These are phyloP conservation scores for Coniella lustricola DNA, from an alignment of 2,329 filamentous ascomycete genomes.

Conservation along the genomic window DNA sequence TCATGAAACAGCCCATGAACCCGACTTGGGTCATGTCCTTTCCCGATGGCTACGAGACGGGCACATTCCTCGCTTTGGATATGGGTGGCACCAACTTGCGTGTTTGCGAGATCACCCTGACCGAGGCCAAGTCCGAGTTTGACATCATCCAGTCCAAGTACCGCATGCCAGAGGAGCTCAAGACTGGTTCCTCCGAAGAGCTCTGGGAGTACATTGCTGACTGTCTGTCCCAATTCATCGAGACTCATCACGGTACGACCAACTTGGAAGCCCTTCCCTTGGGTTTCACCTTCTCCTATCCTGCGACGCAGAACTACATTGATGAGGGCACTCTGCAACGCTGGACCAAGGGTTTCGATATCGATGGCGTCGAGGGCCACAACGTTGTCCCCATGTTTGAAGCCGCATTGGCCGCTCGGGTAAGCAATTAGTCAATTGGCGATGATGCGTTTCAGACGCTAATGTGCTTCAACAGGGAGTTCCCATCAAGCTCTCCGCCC, in stretches of 20 bases:
- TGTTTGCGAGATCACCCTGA: slow-evolving; percentile 87
- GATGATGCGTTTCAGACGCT: slow-evolving; percentile 17
- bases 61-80: slow-evolving; percentile 82
- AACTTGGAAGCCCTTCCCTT: slow-evolving; percentile 62
- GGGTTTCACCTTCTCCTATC: slow-evolving; percentile 95
- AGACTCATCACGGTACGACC: slow-evolving; percentile 70
- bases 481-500: slow-evolving; percentile 83
- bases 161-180: slow-evolving; percentile 86
- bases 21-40: slow-evolving; percentile 92
- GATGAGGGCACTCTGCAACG: slow-evolving; percentile 87
- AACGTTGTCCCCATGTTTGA: slow-evolving; percentile 89
- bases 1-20: slow-evolving; percentile 75
- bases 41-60: slow-evolving; percentile 79
- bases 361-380: slow-evolving; percentile 80
- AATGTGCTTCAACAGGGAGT: slow-evolving; percentile 53
- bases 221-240: slow-evolving; percentile 83
- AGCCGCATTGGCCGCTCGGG: slow-evolving; percentile 62
- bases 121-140: slow-evolving; percentile 81
- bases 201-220: slow-evolving; percentile 95
- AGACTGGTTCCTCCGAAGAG: slow-evolving; percentile 75
- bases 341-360: slow-evolving; percentile 98
- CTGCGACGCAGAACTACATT: slow-evolving; percentile 86
- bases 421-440: slow-evolving; percentile 28
- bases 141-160: slow-evolving; percentile 97
- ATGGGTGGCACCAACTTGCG: slow-evolving; percentile 96